phyloP scores from a whole-genome alignment of 2,329 filamentous ascomycete genomes.

The Aspergillus alliaceus region DNA sequence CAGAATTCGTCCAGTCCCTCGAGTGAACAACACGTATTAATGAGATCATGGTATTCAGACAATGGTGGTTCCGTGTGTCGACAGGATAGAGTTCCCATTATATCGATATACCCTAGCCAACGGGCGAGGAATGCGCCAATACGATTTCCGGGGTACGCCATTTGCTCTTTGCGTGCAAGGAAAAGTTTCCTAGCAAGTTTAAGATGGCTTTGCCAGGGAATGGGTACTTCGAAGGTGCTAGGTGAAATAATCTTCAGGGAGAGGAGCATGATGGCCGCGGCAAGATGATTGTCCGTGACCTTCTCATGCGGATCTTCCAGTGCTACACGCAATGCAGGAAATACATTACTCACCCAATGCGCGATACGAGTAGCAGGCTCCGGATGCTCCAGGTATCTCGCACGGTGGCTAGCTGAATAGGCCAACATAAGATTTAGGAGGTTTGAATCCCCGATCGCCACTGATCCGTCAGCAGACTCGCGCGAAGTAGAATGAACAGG shows the following conservation, averaged over 20 bases:
- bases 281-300: conserved; percentile 71
- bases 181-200: conserved; percentile 75
- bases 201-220: conserved; percentile 79
- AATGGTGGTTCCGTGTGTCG: conserved; percentile 55
- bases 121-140: conserved; percentile 72
- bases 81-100: conserved; percentile 70
- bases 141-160: conserved; percentile 55
- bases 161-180: conserved; percentile 61
- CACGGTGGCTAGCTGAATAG: conserved; percentile 81
- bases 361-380: conserved; percentile 78
- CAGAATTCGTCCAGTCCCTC: conserved; percentile 63
- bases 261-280: conserved; percentile 80
- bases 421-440: conserved; percentile 75
- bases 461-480: conserved; percentile 46
- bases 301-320: conserved; percentile 61
- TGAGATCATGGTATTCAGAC: conserved; percentile 49
- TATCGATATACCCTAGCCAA: conserved; percentile 83
- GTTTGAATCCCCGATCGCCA: conserved; percentile 52
- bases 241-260: conserved; percentile 83
- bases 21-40: conserved; percentile 49
- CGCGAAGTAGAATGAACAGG: neutral
- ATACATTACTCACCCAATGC: conserved; percentile 71
- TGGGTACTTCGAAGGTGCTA: conserved; percentile 74
- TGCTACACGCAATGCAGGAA: conserved; percentile 66
- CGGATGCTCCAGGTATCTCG: conserved; percentile 69